These are phyloP conservation scores for Neurospora intermedia DNA, from an alignment of 495 filamentous ascomycete genomes.

Conservation along the genomic window DNA sequence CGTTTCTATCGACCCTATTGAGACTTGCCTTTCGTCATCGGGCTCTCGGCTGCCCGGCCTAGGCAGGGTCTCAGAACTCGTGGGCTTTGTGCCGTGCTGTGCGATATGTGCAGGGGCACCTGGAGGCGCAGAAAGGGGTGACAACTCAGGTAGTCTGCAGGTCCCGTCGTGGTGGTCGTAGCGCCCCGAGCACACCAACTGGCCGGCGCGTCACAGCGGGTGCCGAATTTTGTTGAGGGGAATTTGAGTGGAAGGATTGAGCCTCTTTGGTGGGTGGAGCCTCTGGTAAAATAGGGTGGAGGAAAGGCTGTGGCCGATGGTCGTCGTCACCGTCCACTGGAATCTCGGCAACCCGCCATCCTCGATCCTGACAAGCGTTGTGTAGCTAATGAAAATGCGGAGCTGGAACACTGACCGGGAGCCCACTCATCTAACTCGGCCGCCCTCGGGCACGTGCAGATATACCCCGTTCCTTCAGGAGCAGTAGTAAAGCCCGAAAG, in stretches of 20 bases:
- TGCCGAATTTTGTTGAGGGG: background rate
- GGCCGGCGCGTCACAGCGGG: background rate
- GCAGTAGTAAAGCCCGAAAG: background rate
- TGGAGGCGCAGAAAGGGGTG: background rate
- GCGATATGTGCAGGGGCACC: too few species aligned
- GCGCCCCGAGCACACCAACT: background rate
- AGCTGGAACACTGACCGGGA: background rate
- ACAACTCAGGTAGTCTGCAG: background rate
- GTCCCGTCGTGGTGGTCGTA: background rate
- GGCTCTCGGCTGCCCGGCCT: too few species aligned
- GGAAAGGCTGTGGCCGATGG: background rate
- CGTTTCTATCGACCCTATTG: too few species aligned
- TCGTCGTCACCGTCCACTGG: background rate
- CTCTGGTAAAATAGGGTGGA: background rate
- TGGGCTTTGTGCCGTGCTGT: background rate
- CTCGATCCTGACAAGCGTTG: background rate
- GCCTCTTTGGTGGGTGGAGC: background rate
- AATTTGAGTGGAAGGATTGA: background rate
- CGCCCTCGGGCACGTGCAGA: background rate
- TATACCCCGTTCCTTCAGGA: background rate
- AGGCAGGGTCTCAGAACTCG: background rate
- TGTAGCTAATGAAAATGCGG: background rate
- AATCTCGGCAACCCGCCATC: background rate
- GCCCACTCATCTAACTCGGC: background rate
- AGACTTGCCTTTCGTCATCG: too few species aligned